Evolutionary conservation across 2,329 filamentous ascomycete genomes (phyloP).

Genomic region (Colletotrichum chrysophilum): DNA sequence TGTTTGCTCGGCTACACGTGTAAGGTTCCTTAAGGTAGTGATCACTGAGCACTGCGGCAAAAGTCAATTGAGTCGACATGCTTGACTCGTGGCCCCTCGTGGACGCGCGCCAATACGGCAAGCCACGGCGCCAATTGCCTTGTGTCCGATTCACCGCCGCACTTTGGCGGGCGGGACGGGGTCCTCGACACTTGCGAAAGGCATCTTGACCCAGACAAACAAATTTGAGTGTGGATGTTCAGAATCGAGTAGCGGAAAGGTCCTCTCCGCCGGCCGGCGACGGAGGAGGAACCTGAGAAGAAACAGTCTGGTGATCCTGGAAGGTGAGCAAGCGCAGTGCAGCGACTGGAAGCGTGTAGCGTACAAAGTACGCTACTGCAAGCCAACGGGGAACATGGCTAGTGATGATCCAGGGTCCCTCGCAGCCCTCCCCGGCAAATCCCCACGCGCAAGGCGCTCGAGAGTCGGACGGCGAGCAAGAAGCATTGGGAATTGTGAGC

Average conservation of each 20-base stretch:
- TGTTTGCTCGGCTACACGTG: background rate
- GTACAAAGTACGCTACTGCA: background rate
- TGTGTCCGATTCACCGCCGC: background rate
- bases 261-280: constrained; percentile 6
- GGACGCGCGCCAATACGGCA: background rate
- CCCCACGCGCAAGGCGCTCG: background rate
- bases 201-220: background rate
- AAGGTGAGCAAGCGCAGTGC: background rate
- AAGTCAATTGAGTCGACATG: background rate
- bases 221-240: background rate
- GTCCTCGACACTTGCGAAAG: background rate
- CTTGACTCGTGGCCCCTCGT: background rate
- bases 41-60: background rate
- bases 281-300: background rate
- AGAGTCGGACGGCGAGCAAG: background rate
- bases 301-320: background rate
- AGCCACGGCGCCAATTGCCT: background rate
- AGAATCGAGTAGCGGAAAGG: background rate
- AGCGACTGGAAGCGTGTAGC: background rate
- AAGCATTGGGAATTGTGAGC: background rate
- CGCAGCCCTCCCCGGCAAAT: background rate
- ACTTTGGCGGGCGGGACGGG: background rate
- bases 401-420: background rate
- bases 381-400: background rate
- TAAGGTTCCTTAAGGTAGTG: background rate